These are phyloP conservation scores for Margaritispora aquatica DNA, from an alignment of 495 filamentous ascomycete genomes.

Conservation along the genomic window DNA sequence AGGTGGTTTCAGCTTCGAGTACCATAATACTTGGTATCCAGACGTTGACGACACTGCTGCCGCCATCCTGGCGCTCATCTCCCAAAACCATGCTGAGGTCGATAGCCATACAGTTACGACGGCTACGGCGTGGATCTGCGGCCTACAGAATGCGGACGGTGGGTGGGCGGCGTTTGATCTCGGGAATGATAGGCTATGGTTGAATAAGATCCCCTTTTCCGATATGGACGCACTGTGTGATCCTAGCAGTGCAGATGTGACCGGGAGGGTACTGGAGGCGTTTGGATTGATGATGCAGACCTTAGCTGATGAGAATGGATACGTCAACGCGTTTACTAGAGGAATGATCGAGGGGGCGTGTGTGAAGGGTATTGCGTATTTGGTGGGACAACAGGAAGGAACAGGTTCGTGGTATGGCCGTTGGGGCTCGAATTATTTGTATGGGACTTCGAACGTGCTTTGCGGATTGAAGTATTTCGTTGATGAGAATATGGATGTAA, in stretches of 20 bases:
- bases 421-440: slow-evolving; percentile 31
- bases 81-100: slow-evolving; percentile 19
- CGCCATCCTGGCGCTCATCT: slow-evolving; percentile 28
- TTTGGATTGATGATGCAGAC: slow-evolving; percentile 31
- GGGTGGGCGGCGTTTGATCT: slow-evolving; percentile 40
- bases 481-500: too few species aligned
- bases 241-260: slow-evolving; percentile 27
- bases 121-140: slow-evolving; percentile 32
- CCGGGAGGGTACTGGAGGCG: slow-evolving; percentile 31
- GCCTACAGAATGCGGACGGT: slow-evolving; percentile 41
- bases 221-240: slow-evolving; percentile 34
- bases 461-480: too few species aligned
- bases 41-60: slow-evolving; percentile 42
- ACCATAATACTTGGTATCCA: slow-evolving; percentile 31
- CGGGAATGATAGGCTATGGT: slow-evolving; percentile 31
- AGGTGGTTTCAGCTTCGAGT: slow-evolving; percentile 33
- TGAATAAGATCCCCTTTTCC: slow-evolving; percentile 37
- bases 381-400: slow-evolving; percentile 23
- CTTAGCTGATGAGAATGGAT: too few species aligned
- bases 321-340: too few species aligned
- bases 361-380: slow-evolving; percentile 11
- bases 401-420: slow-evolving; percentile 31
- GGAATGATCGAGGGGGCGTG: neutral
- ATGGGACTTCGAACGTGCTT: slow-evolving; percentile 32
- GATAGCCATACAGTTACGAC: neutral